phyloP scores from a whole-genome alignment of 2,329 filamentous ascomycete genomes.

The Aspergillus oerlinghausenensis region DNA sequence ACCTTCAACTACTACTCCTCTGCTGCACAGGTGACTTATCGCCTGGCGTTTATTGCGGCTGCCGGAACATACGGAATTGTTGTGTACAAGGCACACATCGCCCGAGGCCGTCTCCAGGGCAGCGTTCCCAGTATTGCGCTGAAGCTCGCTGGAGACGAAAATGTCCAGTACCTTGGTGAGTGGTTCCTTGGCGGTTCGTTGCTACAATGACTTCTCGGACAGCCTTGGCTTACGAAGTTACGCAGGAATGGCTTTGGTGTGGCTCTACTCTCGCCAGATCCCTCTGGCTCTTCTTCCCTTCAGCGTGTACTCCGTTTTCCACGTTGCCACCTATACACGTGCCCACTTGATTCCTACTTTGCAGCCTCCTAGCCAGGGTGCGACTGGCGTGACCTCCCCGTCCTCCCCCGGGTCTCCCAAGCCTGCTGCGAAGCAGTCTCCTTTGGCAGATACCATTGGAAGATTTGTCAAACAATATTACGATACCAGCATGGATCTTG shows the following conservation, averaged over 20 bases:
- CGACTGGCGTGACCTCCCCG: slow-evolving; percentile 50
- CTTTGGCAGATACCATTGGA: slow-evolving; percentile 76
- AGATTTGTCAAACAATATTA: slow-evolving; percentile 98
- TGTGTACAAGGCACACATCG: slow-evolving; percentile 94
- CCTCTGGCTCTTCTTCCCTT: slow-evolving; percentile 89
- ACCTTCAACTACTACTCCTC: slow-evolving; percentile 80
- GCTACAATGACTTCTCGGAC: not conserved
- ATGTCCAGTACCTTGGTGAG: slow-evolving; percentile 94
- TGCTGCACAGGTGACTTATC: slow-evolving; percentile 80
- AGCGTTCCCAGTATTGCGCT: slow-evolving; percentile 59
- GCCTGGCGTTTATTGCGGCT: slow-evolving; percentile 82
- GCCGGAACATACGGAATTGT: slow-evolving; percentile 95
- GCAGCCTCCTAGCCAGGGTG: slow-evolving; percentile 56
- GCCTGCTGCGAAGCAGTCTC: slow-evolving; percentile 49
- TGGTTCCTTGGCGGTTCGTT: slow-evolving; percentile 5
- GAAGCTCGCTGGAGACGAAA: slow-evolving; percentile 78
- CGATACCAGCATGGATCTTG: slow-evolving; percentile 89
- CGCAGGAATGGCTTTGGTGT: slow-evolving; percentile 85
- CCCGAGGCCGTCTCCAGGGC: slow-evolving; percentile 69
- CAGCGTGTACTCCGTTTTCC: slow-evolving; percentile 95
- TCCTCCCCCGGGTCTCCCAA: slow-evolving; percentile 52
- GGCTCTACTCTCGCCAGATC: slow-evolving; percentile 88
- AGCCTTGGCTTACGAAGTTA: slow-evolving; percentile 4
- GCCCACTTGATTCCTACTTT: slow-evolving; percentile 88
- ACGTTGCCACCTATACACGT: slow-evolving; percentile 93